These are phyloP conservation scores for Pseudognaphalium luteoalbum DNA, from an alignment of 129 eudicot genomes.

Conservation along the genomic window DNA sequence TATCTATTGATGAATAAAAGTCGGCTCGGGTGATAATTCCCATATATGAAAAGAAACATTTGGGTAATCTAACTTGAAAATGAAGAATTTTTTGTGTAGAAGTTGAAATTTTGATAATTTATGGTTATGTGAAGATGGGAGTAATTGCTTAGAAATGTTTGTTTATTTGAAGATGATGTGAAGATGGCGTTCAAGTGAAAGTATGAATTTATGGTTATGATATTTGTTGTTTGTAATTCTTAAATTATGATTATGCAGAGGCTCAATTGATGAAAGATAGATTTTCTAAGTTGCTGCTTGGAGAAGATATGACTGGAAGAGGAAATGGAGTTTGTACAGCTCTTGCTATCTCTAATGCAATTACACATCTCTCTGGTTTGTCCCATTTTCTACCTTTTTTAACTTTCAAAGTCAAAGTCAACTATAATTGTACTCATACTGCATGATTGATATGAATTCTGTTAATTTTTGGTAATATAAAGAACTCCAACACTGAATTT, in stretches of 20 bases:
- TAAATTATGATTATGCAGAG: slow-evolving; percentile 38
- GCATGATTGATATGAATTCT: neutral
- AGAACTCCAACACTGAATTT: neutral
- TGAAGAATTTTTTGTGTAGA: slow-evolving; percentile 6
- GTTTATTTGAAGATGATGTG: neutral
- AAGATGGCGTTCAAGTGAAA: neutral
- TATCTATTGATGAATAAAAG: neutral
- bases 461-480: neutral
- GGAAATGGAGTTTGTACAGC: slow-evolving; percentile 77
- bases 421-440: neutral
- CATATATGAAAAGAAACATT: no score
- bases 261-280: slow-evolving; percentile 67
- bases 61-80: neutral
- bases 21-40: neutral
- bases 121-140: neutral
- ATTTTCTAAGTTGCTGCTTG: slow-evolving; percentile 72
- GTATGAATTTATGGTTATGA: neutral
- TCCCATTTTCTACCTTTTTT: slow-evolving; percentile 10
- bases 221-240: slow-evolving; percentile 11
- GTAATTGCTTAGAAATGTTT: neutral
- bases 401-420: slow-evolving; percentile 15
- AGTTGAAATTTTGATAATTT: neutral
- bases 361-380: slow-evolving; percentile 74
- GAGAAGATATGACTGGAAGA: slow-evolving; percentile 85
- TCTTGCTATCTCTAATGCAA: slow-evolving; percentile 79